Evolutionary conservation across 768 basidiomycete genomes (phyloP).

Genomic region (Nidularia pulvinata): DNA sequence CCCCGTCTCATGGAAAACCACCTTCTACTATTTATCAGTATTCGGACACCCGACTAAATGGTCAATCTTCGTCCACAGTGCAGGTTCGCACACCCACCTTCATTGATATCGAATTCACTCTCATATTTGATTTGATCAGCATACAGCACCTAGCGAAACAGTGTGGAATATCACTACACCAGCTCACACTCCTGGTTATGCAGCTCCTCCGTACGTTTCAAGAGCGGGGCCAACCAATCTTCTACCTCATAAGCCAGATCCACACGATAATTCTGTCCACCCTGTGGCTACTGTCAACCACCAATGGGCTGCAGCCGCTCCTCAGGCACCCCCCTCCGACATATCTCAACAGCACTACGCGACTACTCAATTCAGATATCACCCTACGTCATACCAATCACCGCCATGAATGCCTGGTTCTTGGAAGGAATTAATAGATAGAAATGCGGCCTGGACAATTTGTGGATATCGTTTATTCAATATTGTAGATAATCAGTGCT

Average conservation of each 20-base stretch:
- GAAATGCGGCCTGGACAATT: background rate
- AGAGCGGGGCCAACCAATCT: background rate
- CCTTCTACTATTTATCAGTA: slow-evolving; percentile 1
- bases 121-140: slow-evolving; percentile 8
- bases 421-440: background rate
- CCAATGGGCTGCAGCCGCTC: slow-evolving; percentile 4
- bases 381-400: slow-evolving; percentile 25
- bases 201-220: slow-evolving; percentile 6
- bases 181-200: slow-evolving; percentile 12
- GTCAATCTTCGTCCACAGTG: slow-evolving; percentile 8
- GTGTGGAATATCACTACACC: slow-evolving; percentile 18
- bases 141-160: slow-evolving; percentile 13
- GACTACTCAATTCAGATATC: slow-evolving; percentile 26
- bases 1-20: slow-evolving; percentile 10
- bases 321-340: slow-evolving; percentile 4
- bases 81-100: slow-evolving; percentile 6
- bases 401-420: slow-evolving; percentile 13
- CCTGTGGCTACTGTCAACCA: background rate
- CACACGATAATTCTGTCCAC: background rate
- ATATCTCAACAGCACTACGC: slow-evolving; percentile 16
- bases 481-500: background rate
- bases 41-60: background rate
- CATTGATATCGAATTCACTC: background rate
- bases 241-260: background rate
- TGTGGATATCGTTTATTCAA: background rate